Evolutionary conservation across 192 early-diverging fungal species (phyloP), one percentile per base, ranked within the genome.

Genomic region (Phlyctochytrium planicorne): DNA sequence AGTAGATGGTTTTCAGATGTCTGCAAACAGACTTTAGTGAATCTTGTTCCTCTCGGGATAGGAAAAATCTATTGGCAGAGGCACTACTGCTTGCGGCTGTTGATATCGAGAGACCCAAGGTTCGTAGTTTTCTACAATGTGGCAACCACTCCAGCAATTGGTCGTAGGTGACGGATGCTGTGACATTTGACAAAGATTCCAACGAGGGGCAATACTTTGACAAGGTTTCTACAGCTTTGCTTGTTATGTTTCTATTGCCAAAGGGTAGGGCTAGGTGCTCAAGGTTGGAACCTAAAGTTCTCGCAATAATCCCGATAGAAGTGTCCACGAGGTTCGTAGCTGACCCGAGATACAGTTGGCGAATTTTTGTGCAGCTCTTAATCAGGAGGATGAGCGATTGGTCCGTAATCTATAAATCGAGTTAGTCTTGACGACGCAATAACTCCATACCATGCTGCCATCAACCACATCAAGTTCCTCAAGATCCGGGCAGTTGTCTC

Each of bases 391-490:
- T 64, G n/a, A 71, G 17, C 16, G 63, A 62, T 37, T 65, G 56
- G 34, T 71, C 70, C 17, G 70, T 66, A 23, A 71, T 36, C 56
- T 71, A 16, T 12, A 3, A 33, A n/a, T n/a, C n/a, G n/a, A n/a
- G n/a, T n/a, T n/a, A n/a, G n/a, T n/a, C n/a, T n/a, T n/a, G n/a
- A 59, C 14, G 30, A 24, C 12, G 30, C n/a, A 24, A 59, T 10
- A 59, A 20, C 10, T 14, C 52, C 6, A n/a, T n/a, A n/a, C n/a
- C n/a, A n/a, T n/a, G n/a, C n/a, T n/a, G 1, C 63, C 70, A 35
- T 71, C 70, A 1, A 71, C 36, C 30, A 71, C 32, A 52, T 71
- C 70, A 37, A 71, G 29, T 31, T 65, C 62, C 52, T 66, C 55
- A 10, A 71, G 63, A 1, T 16, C 24, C 34, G 63, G 63, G 52